Evolutionary conservation across 176 grass and related monocot species (phyloP).

Genomic region (Tillandsia fasciculata): DNA sequence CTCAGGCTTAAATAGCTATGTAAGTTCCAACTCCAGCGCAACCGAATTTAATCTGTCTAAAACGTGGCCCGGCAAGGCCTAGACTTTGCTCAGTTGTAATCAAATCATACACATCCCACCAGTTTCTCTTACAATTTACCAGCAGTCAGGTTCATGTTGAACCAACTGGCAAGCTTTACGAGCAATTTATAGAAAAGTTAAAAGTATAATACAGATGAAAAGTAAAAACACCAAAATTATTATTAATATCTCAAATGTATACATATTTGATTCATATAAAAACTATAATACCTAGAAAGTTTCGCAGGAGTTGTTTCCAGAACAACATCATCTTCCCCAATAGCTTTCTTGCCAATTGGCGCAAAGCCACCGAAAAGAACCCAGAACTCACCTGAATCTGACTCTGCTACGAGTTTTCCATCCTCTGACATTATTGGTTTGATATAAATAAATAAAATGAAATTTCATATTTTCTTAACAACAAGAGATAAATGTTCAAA

Average conservation of each 20-base stretch:
- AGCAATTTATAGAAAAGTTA: no score
- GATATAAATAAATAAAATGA: constrained; percentile 18
- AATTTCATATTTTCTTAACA: neutral
- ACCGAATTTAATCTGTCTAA: no score
- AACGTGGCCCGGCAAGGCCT: no score
- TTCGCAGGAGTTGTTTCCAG: constrained; percentile 59
- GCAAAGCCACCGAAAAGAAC: constrained; percentile 93
- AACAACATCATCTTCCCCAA: constrained; percentile 62
- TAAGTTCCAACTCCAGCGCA: no score
- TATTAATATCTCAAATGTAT: neutral
- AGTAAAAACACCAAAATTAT: neutral
- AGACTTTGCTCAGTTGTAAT: no score
- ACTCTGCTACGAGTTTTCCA: constrained; percentile 80
- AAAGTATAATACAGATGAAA: neutral
- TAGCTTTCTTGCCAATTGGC: constrained; percentile 71
- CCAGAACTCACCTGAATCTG: constrained; percentile 98
- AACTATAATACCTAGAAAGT: constrained; percentile 58
- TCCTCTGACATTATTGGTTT: constrained; percentile 47
- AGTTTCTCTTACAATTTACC: no score
- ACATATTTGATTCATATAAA: neutral
- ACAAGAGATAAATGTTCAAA: constrained; percentile 10
- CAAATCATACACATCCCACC: no score
- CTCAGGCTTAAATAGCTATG: no score
- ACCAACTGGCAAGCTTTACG: no score
- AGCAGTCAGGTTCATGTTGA: no score